These are phyloP conservation scores for Balakata baccata DNA, from an alignment of 345 rosid species.

Conservation along the genomic window DNA sequence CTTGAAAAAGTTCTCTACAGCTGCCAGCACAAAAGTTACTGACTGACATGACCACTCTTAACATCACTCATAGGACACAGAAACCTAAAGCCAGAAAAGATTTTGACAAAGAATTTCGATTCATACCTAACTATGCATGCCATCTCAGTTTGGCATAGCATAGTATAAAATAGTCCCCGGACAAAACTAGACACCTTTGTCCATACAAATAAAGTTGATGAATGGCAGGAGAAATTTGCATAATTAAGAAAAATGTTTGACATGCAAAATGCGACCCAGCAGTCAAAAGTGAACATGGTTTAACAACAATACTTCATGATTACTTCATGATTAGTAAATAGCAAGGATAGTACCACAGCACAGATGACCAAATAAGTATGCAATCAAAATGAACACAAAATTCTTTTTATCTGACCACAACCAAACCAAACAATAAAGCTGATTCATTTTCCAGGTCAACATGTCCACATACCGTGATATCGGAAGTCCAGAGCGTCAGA, in stretches of 20 bases:
- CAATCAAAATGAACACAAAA: background rate
- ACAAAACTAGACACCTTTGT: background rate
- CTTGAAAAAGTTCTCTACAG: background rate
- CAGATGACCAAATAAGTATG: background rate
- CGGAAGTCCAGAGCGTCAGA: slow-evolving; percentile 96
- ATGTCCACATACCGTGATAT: slow-evolving; percentile 51
- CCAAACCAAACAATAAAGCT: no score
- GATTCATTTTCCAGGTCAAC: background rate
- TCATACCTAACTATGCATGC: background rate
- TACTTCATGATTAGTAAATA: no score
- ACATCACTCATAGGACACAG: background rate
- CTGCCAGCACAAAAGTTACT: background rate
- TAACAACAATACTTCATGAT: background rate
- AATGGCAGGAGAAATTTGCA: background rate
- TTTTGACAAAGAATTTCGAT: background rate
- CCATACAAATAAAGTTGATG: background rate
- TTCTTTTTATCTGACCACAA: background rate
- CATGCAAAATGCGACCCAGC: background rate
- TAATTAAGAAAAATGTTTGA: background rate
- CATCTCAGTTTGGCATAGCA: background rate
- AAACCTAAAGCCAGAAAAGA: background rate
- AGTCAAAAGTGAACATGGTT: background rate
- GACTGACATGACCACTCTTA: background rate
- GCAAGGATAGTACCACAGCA: no score
- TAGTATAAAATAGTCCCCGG: background rate